A percentile compares a stretch with the other conserved stretches of the same genome.
Conservation (phyloP, 257 asterid species). For the Solanum piurae region DNA sequence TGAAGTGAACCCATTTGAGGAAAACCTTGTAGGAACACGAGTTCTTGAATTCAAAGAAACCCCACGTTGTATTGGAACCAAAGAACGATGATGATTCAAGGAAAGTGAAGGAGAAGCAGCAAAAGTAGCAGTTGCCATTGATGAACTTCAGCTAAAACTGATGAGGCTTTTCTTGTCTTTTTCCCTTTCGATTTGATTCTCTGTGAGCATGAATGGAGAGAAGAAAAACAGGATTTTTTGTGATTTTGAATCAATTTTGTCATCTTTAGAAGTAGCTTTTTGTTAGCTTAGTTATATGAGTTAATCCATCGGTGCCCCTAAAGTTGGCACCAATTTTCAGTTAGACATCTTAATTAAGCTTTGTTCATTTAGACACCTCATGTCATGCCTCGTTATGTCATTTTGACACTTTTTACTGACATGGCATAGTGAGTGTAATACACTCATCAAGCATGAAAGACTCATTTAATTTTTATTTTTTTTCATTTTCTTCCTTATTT, state of each 20-base stretch:
- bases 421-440: too few relatives aligned
- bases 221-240: constrained; percentile 9
- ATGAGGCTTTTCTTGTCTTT: constrained; percentile 7
- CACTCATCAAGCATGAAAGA: too few relatives aligned
- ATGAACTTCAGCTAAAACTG: background rate
- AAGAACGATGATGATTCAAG: constrained; percentile 16
- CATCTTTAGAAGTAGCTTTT: background rate
- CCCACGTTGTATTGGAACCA: constrained; percentile 16
- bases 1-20: constrained; percentile 7
- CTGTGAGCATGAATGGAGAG: constrained; percentile 10
- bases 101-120: constrained; percentile 26
- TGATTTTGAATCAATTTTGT: background rate
- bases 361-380: too few relatives aligned
- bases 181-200: constrained; percentile 1
- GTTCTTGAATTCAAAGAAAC: constrained; percentile 14
- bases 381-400: too few relatives aligned
- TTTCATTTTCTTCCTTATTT: too few relatives aligned
- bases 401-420: too few relatives aligned
- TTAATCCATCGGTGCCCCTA: too few relatives aligned
- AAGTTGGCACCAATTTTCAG: too few relatives aligned
- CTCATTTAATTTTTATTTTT: too few relatives aligned
- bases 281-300: too few relatives aligned
- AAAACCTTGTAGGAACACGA: constrained; percentile 10
- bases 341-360: too few relatives aligned
- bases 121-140: constrained; percentile 35